Percentiles rank a stretch among this genome's conserved stretches.
phyloP scores from a whole-genome alignment of 192 early-diverging fungal species.

The Podila epigama region DNA sequence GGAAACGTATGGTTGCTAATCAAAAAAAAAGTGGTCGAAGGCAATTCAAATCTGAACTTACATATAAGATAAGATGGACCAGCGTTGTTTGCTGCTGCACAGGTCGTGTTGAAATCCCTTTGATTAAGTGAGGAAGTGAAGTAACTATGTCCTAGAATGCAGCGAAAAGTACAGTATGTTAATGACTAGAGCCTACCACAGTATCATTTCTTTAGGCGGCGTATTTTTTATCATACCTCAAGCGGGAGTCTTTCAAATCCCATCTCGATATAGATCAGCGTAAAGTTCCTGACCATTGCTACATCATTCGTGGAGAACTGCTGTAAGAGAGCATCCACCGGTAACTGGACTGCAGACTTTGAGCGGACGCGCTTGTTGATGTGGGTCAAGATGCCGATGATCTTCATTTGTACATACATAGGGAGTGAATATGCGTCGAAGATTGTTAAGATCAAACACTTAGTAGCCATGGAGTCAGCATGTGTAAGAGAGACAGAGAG shows the following conservation, averaged over 20 bases:
- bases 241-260: constrained; percentile 61
- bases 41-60: constrained; percentile 48
- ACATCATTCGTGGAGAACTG: constrained; percentile 59
- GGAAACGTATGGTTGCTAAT: neutral
- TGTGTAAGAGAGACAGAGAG: too few relatives aligned
- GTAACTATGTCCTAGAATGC: constrained; percentile 33
- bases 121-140: constrained; percentile 68
- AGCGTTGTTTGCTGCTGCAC: constrained; percentile 66
- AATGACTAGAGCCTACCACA: neutral
- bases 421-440: too few relatives aligned
- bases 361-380: constrained; percentile 85
- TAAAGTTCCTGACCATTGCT: constrained; percentile 76
- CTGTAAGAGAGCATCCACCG: constrained; percentile 66
- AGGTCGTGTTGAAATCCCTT: constrained; percentile 63
- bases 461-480: too few relatives aligned
- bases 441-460: too few relatives aligned
- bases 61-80: constrained; percentile 71
- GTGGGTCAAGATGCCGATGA: constrained; percentile 80
- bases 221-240: constrained; percentile 36
- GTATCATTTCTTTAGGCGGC: neutral
- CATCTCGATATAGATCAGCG: constrained; percentile 88
- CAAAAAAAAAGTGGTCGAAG: constrained; percentile 29
- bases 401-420: constrained; percentile 58
- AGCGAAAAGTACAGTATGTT: neutral
- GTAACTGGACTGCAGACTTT: constrained; percentile 65